Conservation (phyloP, 768 basidiomycete genomes). For the Calocera viscosa region DNA sequence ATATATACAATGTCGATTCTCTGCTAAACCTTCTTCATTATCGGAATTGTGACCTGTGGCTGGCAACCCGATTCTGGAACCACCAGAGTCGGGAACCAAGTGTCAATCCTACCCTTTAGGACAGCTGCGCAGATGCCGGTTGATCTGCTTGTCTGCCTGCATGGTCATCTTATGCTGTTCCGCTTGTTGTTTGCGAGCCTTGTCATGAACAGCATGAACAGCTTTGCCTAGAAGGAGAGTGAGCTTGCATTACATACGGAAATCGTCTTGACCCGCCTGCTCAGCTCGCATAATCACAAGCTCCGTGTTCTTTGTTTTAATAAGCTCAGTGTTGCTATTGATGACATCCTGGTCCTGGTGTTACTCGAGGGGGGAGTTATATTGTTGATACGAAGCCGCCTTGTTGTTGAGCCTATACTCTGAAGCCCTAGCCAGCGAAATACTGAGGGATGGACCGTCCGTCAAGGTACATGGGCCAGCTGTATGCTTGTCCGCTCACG, state of each 20-base stretch:
- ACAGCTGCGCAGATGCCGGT: too few relatives aligned
- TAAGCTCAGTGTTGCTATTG: constrained; percentile 52
- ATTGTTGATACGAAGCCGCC: constrained; percentile 71
- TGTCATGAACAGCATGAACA: constrained; percentile 61
- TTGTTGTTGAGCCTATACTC: constrained; percentile 81
- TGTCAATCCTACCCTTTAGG: too few relatives aligned
- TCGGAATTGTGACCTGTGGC: too few relatives aligned
- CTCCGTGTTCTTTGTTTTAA: constrained; percentile 60
- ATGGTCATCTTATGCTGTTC: constrained; percentile 59
- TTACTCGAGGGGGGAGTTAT: constrained; percentile 72
- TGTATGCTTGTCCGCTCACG: constrained; percentile 42
- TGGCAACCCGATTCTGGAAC: too few relatives aligned
- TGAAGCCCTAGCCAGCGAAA: constrained; percentile 73
- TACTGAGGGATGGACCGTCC: constrained; percentile 39
- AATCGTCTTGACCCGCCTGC: too few relatives aligned
- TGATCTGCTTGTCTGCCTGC: constrained; percentile 77
- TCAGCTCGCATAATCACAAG: constrained; percentile 56
- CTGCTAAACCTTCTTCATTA: too few relatives aligned
- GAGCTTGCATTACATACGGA: neutral
- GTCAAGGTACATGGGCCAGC: neutral
- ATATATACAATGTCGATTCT: too few relatives aligned
- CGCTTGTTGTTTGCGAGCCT: constrained; percentile 67
- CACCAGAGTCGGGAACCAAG: too few relatives aligned
- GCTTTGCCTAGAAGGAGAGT: constrained; percentile 27
- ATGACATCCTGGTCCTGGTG: constrained; percentile 85